Percentiles rank a stretch among this genome's conserved stretches.
These are phyloP conservation scores for Talinum fruticosum DNA, from an alignment of 148 eudicot genomes.

Conservation along the genomic window DNA sequence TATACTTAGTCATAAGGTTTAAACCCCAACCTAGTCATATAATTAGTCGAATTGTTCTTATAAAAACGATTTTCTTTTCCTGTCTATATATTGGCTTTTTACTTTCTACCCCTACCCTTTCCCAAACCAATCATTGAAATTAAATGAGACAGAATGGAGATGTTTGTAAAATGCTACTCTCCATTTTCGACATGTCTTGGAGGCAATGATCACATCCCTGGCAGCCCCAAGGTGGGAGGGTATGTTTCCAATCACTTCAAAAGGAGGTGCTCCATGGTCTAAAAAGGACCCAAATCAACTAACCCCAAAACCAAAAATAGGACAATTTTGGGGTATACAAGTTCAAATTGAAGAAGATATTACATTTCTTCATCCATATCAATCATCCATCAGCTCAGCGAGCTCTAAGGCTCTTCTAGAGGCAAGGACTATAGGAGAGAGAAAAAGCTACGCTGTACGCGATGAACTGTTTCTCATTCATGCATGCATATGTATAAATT, in stretches of 20 bases:
- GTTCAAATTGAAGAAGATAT: conserved; percentile 1
- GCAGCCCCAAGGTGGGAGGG: conserved; percentile 74
- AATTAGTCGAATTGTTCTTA: no score
- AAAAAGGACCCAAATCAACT: conserved; percentile 3
- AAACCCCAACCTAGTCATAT: no score
- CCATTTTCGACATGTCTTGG: conserved; percentile 81
- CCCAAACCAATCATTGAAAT: conserved; percentile 73
- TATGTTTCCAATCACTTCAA: conserved; percentile 93
- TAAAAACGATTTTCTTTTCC: no score
- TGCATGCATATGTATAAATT: not conserved
- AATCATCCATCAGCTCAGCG: not conserved
- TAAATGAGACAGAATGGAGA: conserved; percentile 69
- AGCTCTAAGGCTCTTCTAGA: not conserved
- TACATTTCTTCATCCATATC: conserved; percentile 14
- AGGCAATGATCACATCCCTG: conserved; percentile 74
- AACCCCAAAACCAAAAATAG: conserved; percentile 19
- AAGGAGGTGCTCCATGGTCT: conserved; percentile 65
- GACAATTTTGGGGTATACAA: conserved; percentile 8
- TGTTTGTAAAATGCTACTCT: conserved; percentile 69
- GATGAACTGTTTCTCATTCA: no score
- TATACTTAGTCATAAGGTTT: no score
- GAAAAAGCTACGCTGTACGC: no score
- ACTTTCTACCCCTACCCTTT: no score
- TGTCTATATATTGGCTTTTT: no score
- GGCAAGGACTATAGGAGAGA: not conserved